Evolutionary conservation across 208 protist genomes (phyloP), one percentile per base, ranked within the genome.

Genomic region (Kentomonas sorsogonicus): DNA sequence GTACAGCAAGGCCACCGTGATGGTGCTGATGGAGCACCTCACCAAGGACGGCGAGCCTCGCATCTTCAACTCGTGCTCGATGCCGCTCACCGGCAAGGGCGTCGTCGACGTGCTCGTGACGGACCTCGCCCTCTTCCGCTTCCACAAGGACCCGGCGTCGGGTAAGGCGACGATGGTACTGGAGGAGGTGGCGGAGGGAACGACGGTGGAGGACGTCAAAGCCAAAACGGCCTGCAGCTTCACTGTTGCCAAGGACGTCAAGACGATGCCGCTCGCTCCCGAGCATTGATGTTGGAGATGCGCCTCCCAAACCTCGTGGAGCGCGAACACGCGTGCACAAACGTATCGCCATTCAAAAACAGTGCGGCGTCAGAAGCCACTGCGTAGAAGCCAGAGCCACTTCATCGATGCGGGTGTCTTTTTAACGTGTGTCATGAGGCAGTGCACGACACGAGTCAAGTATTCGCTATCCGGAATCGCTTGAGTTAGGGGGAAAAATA

Each of bases 1-100:
- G 5, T 58, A 60, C 29, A 57, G 40, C 20, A 79, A 74, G 10
- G 89, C 77, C 15, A 54, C 72, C n/a, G 89, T 96, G 0, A 74
- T 98, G 0, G 89, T 97, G 20, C 93, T 92, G 5, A 97, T 97
- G 94, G 91, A 97, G 71, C 95, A 98, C 72, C 83, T 41, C n/a
- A 73, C 81, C 18, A 95, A 92, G 69, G 39, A 56, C 13, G 93
- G 92, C 3, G 44, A 48, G 23, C 63, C 62, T 26, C 96, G 96
- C 51, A 84, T 97, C 26, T 41, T 97, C 26, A 33, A 89, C 18
- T 10, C 34, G n/a, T 97, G 92, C 70, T 59, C 30, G 9, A 62
- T 96, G 2, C 92, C 94, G 27, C 55, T 97, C 3, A 98, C 94
- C 4, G 94, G 80, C 10, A 45, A 57, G 29, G 23, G 58, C 31